Evolutionary conservation across 139 green algal species (phyloP).

Genomic region (Coccomyxa sp.): DNA sequence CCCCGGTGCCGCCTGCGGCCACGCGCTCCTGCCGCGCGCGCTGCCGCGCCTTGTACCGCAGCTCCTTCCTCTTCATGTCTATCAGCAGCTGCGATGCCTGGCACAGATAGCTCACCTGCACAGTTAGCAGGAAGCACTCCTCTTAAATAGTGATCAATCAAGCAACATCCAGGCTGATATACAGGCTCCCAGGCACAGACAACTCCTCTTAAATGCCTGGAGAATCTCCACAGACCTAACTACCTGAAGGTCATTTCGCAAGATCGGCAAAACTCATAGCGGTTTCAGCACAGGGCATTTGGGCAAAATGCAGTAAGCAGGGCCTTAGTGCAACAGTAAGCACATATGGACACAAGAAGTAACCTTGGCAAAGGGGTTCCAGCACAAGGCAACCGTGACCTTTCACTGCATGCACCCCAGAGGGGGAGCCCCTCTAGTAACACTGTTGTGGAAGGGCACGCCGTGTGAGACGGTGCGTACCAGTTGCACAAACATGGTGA

Average conservation of each 20-base stretch:
- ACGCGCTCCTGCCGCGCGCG: not conserved
- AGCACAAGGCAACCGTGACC: not conserved
- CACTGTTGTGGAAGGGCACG: not conserved
- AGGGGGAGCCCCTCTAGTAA: not conserved
- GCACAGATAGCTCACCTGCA: constrained; percentile 36
- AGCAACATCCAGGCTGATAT: not conserved
- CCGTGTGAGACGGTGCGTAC: constrained; percentile 2
- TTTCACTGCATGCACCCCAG: not conserved
- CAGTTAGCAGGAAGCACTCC: not conserved
- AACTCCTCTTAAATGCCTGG: not conserved
- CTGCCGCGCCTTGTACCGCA: constrained; percentile 27
- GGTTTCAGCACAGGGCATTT: not conserved
- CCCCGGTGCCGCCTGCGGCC: no score
- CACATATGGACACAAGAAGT: not conserved
- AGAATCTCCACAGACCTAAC: not conserved
- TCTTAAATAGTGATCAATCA: not conserved
- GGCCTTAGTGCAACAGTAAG: constrained; percentile 7
- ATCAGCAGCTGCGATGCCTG: constrained; percentile 18
- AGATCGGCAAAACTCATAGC: not conserved
- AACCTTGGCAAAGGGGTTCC: constrained; percentile 2
- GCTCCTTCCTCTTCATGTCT: constrained; percentile 44
- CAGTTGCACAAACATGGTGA: constrained; percentile 50
- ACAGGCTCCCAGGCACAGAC: not conserved
- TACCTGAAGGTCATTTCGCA: not conserved
- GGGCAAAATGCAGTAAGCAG: not conserved